These are phyloP conservation scores for Pulveroboletus sp. DNA, from an alignment of 768 basidiomycete species.

Conservation along the genomic window DNA sequence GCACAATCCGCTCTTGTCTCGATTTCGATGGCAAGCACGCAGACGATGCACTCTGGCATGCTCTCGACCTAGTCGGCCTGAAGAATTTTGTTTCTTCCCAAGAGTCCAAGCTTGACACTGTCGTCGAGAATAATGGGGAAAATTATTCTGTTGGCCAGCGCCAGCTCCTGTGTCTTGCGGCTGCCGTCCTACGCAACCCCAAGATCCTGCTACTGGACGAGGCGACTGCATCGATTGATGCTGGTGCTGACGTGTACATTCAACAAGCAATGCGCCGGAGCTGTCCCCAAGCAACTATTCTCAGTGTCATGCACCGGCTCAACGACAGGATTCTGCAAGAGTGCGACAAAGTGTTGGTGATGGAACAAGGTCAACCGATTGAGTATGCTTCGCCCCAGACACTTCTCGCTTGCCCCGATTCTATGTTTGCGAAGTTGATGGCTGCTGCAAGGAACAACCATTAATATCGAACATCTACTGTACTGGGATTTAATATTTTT, in stretches of 20 bases:
- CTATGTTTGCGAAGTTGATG: conserved; percentile 30
- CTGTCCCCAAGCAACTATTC: conserved; percentile 29
- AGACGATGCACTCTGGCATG: conserved; percentile 40
- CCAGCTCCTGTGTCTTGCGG: conserved; percentile 68
- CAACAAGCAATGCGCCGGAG: conserved; percentile 30
- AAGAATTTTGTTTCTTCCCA: conserved; percentile 75
- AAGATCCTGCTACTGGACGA: conserved; percentile 31
- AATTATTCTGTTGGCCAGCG: conserved; percentile 87
- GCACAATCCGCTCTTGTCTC: conserved; percentile 28
- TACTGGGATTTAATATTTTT: too few relatives aligned
- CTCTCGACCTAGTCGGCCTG: conserved; percentile 34
- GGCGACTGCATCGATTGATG: conserved; percentile 68
- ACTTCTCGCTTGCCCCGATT: conserved; percentile 21
- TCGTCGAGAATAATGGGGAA: conserved; percentile 71
- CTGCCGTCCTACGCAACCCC: conserved; percentile 30
- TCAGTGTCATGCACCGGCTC: conserved; percentile 31
- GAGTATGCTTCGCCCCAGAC: conserved; percentile 25
- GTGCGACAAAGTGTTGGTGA: conserved; percentile 33
- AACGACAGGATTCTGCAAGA: conserved; percentile 27
- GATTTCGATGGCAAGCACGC: conserved; percentile 24
- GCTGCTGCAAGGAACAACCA: conserved; percentile 20
- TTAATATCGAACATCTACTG: too few relatives aligned
- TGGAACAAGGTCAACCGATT: conserved; percentile 36
- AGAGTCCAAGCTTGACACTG: conserved; percentile 76
- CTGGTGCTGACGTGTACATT: conserved; percentile 80